Evolutionary conservation across 2,329 filamentous ascomycete species (phyloP), one percentile per base, ranked within the genome.

Genomic region (Cladobotryum mycophilum): DNA sequence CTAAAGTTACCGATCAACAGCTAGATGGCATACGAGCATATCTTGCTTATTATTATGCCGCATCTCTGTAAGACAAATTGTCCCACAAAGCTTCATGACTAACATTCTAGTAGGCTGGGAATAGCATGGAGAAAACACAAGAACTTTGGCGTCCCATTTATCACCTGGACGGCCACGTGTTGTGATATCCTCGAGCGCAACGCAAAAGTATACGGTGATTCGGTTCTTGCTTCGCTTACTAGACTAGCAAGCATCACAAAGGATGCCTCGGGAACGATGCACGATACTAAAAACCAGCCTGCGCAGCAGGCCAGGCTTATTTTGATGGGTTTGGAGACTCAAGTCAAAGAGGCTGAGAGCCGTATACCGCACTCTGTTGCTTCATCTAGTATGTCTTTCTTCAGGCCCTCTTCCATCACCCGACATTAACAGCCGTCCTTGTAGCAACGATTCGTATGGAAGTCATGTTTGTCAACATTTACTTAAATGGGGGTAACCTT

Each of bases 21-120:
- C 59, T 79, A 3, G 70, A 72, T 33, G 59, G 66, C 8, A 66
- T 79, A 18, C 68, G 78, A 11, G 68, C 73, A 2, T 76, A 78
- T 45, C 59, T 78, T 1, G 62, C 65, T 22, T 74, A 70, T 54
- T 75, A 70, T 50, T 76, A 74, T 53, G 55, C 70, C 2, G 61
- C 63, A 18, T 71, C 73, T 42, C 58, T 65, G 75, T 77, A 60
- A 54, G 69, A 20, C 20, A 9, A 44, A 9, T 5, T 12, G 17
- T 15, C 33, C 38, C 38, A 47, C 34, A 20, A 43, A 25, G 38
- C 43, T 8, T 14, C 3, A 13, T n/a, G 49, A 33, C 55, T 61
- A 33, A 62, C n/a, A 22, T 52, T 53, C 41, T 5, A 30, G 36
- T 33, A 77, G 74, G 35, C 69, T 69, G 48, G 55, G 66, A 7